Conservation (phyloP, 352 stramenopile species). For the Phytophthora citrophthora region DNA sequence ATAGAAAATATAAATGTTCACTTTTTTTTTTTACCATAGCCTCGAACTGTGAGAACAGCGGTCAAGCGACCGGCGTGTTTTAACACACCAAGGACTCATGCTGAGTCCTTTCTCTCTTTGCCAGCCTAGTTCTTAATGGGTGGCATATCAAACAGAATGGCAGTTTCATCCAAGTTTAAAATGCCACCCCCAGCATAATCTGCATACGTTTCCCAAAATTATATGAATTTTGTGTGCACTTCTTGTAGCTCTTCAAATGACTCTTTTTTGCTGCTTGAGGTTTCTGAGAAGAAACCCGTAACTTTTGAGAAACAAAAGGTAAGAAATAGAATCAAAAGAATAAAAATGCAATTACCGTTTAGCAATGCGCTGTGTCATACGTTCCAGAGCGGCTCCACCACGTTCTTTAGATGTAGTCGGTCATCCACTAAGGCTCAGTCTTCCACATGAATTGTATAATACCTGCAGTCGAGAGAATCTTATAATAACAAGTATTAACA, state of each 20-base stretch:
- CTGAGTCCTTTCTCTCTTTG: background rate
- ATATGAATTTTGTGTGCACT: background rate
- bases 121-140: background rate
- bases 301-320: no score
- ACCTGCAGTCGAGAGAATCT: background rate
- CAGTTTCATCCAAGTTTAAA: background rate
- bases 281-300: background rate
- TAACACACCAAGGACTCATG: background rate
- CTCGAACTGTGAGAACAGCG: background rate
- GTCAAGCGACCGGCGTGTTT: slow-evolving; percentile 1
- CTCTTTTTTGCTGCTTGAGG: slow-evolving; percentile 8
- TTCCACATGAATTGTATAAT: background rate
- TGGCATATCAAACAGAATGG: slow-evolving; percentile 4
- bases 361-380: background rate
- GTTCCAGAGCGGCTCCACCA: background rate
- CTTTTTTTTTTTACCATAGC: slow-evolving; percentile 4
- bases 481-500: no score
- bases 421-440: background rate
- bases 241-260: slow-evolving; percentile 2
- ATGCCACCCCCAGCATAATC: background rate
- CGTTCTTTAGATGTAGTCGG: background rate
- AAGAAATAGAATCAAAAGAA: no score
- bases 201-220: background rate
- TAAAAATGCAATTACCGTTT: slow-evolving; percentile 2
- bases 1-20: no score